Evolutionary conservation across 176 grass and related monocot species (phyloP).

Genomic region (Oryza rufipogon): DNA sequence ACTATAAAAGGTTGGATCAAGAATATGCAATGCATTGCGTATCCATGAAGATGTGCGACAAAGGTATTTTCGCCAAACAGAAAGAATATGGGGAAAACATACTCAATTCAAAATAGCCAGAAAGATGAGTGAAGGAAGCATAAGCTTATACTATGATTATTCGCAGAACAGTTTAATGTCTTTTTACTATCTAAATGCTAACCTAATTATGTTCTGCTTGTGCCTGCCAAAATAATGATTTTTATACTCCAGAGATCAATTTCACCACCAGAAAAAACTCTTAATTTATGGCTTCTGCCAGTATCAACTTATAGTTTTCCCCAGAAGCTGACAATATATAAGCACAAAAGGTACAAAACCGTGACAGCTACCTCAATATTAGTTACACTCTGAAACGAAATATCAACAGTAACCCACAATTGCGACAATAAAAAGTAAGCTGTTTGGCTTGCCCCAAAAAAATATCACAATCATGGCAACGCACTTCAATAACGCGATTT

Average conservation of each 20-base stretch:
- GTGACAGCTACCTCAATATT: neutral
- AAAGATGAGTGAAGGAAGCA: neutral
- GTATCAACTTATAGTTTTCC: neutral
- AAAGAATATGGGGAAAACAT: neutral
- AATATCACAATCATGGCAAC: neutral
- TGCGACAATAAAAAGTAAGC: neutral
- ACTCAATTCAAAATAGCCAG: conserved; percentile 28
- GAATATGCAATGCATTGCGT: neutral
- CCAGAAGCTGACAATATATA: neutral
- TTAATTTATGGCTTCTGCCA: neutral
- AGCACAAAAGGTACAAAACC: neutral
- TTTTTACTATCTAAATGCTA: neutral
- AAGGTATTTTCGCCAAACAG: conserved; percentile 11
- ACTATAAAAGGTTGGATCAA: neutral
- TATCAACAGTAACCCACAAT: neutral
- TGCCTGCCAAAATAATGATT: neutral
- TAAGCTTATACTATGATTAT: neutral
- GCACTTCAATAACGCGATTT: neutral
- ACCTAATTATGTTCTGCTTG: neutral
- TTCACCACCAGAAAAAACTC: neutral
- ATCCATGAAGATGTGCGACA: neutral
- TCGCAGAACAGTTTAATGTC: neutral
- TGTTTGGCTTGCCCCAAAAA: neutral
- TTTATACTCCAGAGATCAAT: neutral
- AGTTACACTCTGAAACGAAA: neutral